Conservation (phyloP, 1,139 yeast species). For the Nadsonia starkeyi-henricii region DNA sequence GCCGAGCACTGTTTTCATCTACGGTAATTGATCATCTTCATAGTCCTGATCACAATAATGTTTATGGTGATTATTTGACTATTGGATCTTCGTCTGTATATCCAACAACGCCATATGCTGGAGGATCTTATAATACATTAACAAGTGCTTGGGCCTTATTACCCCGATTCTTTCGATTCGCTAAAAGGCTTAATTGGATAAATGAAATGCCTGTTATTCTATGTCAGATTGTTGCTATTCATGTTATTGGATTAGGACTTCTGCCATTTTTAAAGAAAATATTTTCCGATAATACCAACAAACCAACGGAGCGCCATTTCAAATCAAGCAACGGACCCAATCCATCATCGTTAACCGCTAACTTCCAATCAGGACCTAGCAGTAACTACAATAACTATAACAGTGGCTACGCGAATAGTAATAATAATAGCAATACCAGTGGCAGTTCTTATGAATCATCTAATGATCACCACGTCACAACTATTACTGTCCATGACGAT, state of each 20-base stretch:
- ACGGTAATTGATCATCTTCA: conserved; percentile 6
- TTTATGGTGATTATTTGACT: conserved; percentile 3
- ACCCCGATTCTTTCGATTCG: conserved; percentile 13
- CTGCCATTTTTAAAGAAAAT: conserved; percentile 17
- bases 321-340: background rate
- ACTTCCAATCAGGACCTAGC: background rate
- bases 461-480: background rate
- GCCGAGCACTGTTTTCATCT: conserved; percentile 7
- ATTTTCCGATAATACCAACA: conserved; percentile 8
- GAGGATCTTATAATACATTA: conserved; percentile 14
- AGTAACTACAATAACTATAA: background rate
- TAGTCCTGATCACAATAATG: conserved; percentile 8
- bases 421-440: background rate
- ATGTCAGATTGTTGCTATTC: conserved; percentile 19
- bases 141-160: conserved; percentile 14
- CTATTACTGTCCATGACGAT: background rate
- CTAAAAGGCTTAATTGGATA: conserved; percentile 18
- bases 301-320: background rate
- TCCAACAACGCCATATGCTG: background rate
- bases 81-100: background rate
- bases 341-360: background rate
- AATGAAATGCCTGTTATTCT: conserved; percentile 18
- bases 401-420: background rate
- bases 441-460: background rate
- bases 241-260: conserved; percentile 18